Conservation (phyloP, 2,329 filamentous ascomycete species). For the Hymenoscyphus scutula region DNA sequence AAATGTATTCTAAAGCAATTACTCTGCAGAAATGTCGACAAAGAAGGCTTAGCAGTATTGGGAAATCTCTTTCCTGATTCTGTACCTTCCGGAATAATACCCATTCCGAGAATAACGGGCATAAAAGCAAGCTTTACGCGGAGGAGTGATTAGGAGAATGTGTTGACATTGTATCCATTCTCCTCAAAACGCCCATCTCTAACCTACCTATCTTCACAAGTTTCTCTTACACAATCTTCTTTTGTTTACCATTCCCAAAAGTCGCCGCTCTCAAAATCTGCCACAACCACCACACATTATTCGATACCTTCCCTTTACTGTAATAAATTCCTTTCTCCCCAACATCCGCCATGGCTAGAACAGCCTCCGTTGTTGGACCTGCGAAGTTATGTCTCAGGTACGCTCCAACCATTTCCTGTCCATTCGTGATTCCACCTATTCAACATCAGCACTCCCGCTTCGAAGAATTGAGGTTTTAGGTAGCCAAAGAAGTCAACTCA, state of each 20-base stretch:
- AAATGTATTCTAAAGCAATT: too few relatives aligned
- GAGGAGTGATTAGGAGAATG: too few relatives aligned
- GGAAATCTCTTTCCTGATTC: too few relatives aligned
- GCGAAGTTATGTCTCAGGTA: slow-evolving; percentile 46
- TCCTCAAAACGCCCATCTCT: background rate
- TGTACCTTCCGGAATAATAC: too few relatives aligned
- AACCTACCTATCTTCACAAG: background rate
- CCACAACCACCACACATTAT: slow-evolving; percentile 40
- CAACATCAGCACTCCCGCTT: slow-evolving; percentile 15
- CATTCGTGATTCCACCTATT: slow-evolving; percentile 50
- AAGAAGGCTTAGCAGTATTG: too few relatives aligned
- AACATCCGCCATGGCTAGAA: slow-evolving; percentile 45
- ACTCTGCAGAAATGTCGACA: too few relatives aligned
- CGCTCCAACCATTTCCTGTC: slow-evolving; percentile 54
- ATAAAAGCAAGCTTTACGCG: too few relatives aligned
- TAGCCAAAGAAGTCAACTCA: slow-evolving; percentile 14
- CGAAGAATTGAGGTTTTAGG: background rate
- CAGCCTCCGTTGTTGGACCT: slow-evolving; percentile 46
- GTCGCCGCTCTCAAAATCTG: slow-evolving; percentile 40
- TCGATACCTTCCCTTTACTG: slow-evolving; percentile 37
- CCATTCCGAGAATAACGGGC: too few relatives aligned
- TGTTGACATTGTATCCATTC: too few relatives aligned
- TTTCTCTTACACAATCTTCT: slow-evolving; percentile 12
- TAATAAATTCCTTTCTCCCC: slow-evolving; percentile 49
- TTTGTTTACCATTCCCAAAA: slow-evolving; percentile 24